Conservation (phyloP, 2,329 filamentous ascomycete genomes). For the Zymoseptoria pseudotritici region DNA sequence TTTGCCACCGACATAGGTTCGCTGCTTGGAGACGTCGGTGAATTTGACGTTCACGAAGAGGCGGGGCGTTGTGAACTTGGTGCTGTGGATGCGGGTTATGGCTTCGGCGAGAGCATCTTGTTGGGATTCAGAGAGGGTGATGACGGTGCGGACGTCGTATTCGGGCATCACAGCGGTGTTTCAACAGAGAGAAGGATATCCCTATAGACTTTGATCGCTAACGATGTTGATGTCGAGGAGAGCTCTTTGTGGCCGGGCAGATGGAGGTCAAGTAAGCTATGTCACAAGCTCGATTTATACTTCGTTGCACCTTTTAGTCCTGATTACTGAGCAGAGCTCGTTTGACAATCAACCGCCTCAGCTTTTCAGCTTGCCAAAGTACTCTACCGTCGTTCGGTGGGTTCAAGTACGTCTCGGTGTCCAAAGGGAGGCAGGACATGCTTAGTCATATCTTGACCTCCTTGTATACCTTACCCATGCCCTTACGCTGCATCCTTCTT, state of each 20-base stretch:
- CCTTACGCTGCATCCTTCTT: no score
- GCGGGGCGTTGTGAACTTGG: conserved; percentile 35
- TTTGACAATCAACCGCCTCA: no score
- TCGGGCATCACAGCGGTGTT: conserved; percentile 33
- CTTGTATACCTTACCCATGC: no score
- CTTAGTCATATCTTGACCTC: no score
- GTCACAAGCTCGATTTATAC: background rate
- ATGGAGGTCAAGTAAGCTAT: background rate
- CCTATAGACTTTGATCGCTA: background rate
- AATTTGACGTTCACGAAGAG: conserved; percentile 41
- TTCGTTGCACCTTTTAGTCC: no score
- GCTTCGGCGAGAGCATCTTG: conserved; percentile 33
- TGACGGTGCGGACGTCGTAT: conserved; percentile 38
- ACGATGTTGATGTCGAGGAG: background rate
- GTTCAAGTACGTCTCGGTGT: no score
- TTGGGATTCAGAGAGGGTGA: conserved; percentile 28
- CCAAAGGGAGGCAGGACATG: no score
- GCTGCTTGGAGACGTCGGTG: conserved; percentile 18
- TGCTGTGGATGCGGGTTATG: conserved; percentile 37
- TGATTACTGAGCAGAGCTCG: no score
- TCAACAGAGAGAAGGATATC: no score
- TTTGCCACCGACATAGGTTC: conserved; percentile 33
- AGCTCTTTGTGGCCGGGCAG: background rate
- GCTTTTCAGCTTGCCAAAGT: no score
- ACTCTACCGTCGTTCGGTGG: no score